A percentile compares a stretch with the other conserved stretches of the same genome.
Evolutionary conservation across 345 rosid species (phyloP).

Genomic region (Noccaea caerulescens): DNA sequence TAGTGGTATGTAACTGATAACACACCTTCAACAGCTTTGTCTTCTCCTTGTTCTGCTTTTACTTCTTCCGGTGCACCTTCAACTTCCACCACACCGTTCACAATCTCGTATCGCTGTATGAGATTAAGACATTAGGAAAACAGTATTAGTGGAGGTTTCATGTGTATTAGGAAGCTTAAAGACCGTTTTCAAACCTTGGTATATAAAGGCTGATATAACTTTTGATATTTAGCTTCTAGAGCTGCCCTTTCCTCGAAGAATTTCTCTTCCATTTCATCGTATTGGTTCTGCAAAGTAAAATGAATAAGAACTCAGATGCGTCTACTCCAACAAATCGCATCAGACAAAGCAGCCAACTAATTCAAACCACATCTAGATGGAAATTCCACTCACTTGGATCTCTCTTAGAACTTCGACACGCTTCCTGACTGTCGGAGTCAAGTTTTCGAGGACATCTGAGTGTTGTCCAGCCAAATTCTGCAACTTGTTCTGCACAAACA

Average conservation of each 20-base stretch:
- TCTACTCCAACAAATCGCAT: not conserved
- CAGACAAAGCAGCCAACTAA: not conserved
- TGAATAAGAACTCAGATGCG: not conserved
- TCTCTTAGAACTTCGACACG: conserved; percentile 91
- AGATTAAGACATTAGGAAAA: not conserved
- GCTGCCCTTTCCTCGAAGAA: conserved; percentile 93
- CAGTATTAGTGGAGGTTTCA: no score
- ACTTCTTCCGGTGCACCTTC: conserved; percentile 59
- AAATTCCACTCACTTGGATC: conserved; percentile 64
- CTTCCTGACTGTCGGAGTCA: conserved; percentile 67
- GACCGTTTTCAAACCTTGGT: conserved; percentile 53
- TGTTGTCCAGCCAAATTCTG: conserved; percentile 83
- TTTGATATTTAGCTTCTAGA: conserved; percentile 90
- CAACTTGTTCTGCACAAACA: conserved; percentile 65
- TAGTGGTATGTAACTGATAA: not conserved
- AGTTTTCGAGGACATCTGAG: conserved; percentile 68
- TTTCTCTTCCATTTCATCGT: conserved; percentile 83
- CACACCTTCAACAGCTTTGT: conserved; percentile 65
- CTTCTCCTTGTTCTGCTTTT: conserved; percentile 59
- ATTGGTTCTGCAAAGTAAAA: conserved; percentile 59
- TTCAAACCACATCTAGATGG: conserved; percentile 5
- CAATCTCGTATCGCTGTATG: conserved; percentile 85
- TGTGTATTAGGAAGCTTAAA: no score
- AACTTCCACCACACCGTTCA: conserved; percentile 74
- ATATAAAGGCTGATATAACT: conserved; percentile 78